Base-by-base conservation (phyloP, 129 eudicot species). In the Arctium minus region DNA sequence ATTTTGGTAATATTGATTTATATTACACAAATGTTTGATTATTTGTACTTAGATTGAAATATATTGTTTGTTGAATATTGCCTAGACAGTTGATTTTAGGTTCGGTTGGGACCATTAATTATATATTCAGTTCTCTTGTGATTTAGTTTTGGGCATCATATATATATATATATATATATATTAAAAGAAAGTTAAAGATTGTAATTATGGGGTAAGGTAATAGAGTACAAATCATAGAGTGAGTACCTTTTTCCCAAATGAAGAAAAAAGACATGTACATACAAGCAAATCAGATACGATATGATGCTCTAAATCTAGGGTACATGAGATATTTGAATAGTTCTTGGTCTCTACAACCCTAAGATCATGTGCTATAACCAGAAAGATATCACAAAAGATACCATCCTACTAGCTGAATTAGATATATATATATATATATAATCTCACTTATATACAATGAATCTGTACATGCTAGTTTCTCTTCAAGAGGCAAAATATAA, bases 221-320 rank as follows among this genome's bases (percentile, higher is more conserved):
- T 68, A 36, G 44, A 15, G 71, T 70, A 70, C 30, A 69, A 38
- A 70, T 32, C 22, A 72, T 38, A 71, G 33, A 78, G 29, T 77
- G 40, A 73, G 65, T 50, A 64, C 73, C 74, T 40, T 64, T 46
- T 83, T 60, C 73, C 42, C 60, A 79, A 32, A 73, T 73, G 72
- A 79, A 79, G 64, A 74, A 44, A 84, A 79, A 84, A 80, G 76
- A 65, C 72, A 79, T 33, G 72, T 42, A 78, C 74, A 72, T 70
- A 84, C 5, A 73, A 74, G 76, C 80, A 67, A 73, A 74, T 79
- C 84, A 84, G 83, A 84, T 84, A 84, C 74, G 87, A 84, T 78
- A 78, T 78, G 87, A 84, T 84, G 87, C 87, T 84, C 75, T 62
- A 38, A 84, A 79, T 84, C 75, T 79, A 64, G 75, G 80, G 87